These are phyloP conservation scores for Neurospora pannonica DNA, from an alignment of 495 filamentous ascomycete genomes.

Conservation along the genomic window DNA sequence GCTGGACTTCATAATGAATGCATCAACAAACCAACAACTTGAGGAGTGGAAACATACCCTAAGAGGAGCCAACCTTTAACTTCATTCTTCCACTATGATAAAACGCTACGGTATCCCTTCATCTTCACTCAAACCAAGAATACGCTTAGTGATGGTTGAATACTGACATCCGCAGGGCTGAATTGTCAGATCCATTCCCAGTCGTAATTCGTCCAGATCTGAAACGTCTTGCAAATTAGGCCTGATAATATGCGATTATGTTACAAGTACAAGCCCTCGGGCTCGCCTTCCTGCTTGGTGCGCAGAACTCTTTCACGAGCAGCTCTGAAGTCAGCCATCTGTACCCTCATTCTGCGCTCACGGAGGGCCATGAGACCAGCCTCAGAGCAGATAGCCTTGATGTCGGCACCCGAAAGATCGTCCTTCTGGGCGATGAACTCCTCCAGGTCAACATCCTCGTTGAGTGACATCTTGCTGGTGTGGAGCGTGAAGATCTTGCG, in stretches of 20 bases:
- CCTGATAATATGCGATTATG: constrained; percentile 9
- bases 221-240: neutral
- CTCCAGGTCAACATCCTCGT: constrained; percentile 90
- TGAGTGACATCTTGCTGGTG: constrained; percentile 97
- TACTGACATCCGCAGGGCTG: neutral
- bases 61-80: neutral
- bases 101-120: neutral
- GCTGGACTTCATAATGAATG: neutral
- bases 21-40: neutral
- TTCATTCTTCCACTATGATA: neutral
- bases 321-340: constrained; percentile 95
- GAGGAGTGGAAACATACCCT: neutral
- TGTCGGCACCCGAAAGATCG: constrained; percentile 93
- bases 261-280: constrained; percentile 97
- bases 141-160: neutral
- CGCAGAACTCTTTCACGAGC: constrained; percentile 93
- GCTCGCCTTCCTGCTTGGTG: constrained; percentile 97
- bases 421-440: constrained; percentile 99
- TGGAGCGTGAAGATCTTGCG: constrained; percentile 99
- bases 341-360: constrained; percentile 94
- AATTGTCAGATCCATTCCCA: neutral
- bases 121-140: neutral
- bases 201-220: neutral
- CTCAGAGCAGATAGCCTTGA: constrained; percentile 97
- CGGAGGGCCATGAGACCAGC: constrained; percentile 91